A percentile compares a stretch with the other conserved stretches of the same genome.
Evolutionary conservation across 495 filamentous ascomycete species (phyloP).

Genomic region (Parachaetomium inaequale): DNA sequence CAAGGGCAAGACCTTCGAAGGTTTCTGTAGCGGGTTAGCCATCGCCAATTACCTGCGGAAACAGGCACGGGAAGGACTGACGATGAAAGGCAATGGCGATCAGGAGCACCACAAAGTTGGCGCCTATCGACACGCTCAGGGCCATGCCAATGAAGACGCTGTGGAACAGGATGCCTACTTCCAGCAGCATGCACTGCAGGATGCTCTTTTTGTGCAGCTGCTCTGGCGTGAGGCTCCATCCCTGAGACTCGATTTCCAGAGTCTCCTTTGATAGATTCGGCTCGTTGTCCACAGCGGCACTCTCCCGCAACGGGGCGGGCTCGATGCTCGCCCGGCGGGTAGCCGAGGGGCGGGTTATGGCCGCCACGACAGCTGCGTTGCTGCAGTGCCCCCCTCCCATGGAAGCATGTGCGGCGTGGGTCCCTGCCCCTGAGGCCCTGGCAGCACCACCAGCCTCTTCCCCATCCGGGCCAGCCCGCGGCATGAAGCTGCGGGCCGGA

Average conservation of each 20-base stretch:
- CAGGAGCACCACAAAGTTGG: slow-evolving; percentile 72
- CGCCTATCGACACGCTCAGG: slow-evolving; percentile 68
- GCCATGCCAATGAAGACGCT: slow-evolving; percentile 88
- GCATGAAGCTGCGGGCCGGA: slow-evolving; percentile 38
- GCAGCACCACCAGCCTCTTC: not conserved
- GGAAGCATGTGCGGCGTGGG: not conserved
- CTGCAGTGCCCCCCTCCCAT: slow-evolving; percentile 17
- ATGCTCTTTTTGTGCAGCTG: slow-evolving; percentile 55
- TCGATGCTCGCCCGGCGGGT: slow-evolving; percentile 11
- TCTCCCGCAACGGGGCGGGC: not conserved
- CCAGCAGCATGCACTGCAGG: slow-evolving; percentile 74
- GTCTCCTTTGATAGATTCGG: slow-evolving; percentile 19
- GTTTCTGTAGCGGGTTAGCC: slow-evolving; percentile 38
- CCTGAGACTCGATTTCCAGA: slow-evolving; percentile 27
- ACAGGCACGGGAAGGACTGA: slow-evolving; percentile 9
- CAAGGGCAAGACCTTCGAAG: slow-evolving; percentile 71
- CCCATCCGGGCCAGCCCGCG: not conserved
- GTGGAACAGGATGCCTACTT: slow-evolving; percentile 83
- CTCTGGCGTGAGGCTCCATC: slow-evolving; percentile 32
- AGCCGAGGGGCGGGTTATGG: slow-evolving; percentile 8
- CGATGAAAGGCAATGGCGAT: slow-evolving; percentile 79
- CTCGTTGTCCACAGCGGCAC: not conserved
- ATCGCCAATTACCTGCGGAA: not conserved
- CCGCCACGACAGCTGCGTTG: slow-evolving; percentile 17
- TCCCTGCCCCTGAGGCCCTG: not conserved